Base-by-base conservation (phyloP, 2,329 filamentous ascomycete genomes). In the Fusarium sp. region DNA sequence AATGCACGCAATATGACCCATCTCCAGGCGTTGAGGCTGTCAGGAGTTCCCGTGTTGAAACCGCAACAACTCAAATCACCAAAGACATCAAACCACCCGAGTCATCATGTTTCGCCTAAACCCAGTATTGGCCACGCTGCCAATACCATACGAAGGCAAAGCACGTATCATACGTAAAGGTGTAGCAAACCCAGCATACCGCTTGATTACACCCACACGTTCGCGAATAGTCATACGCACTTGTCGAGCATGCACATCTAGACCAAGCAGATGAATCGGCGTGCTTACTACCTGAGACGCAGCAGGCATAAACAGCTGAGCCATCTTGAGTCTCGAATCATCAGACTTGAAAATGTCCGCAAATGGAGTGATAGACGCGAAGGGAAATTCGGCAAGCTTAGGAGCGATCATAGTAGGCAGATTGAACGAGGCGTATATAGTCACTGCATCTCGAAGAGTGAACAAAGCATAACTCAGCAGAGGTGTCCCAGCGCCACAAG, bases 391-490 rank as follows among this genome's bases (percentile, higher is more conserved):
- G 30, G 73, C 68, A 24, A 75, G 60, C 29, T 70, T 74, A 9
- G 73, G 73, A 2, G 73, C 73, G 12, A 75, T 62, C 38, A 74
- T 62, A 2, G 70, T 58, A 27, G 73, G 73, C 20, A 75, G 32
- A 44, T 75, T 74, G 72, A 75, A 75, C 20, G 73, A 75, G 18
- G 73, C 73, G 42, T 70, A 75, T 15, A 75, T 65, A 29, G 73
- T 75, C 16, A 75, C 58, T 12, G 73, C 73, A 49, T 75, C 73
- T 8, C 73, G 56, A 4, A 70, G 61, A 8, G 72, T 66, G 27
- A 75, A 75, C 18, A 75, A 42, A 0, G 68, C 64, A 40, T 75
- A 75, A 29, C 72, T 73, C 14, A 73, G 44, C 6, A 75, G 46
- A 8, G 73, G 73, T 1, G 72, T 70, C 3, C 73, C 54, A 7